Percentiles rank a stretch among this genome's conserved stretches.
phyloP scores from a whole-genome alignment of 2,329 filamentous ascomycete species.

The Ophiocordyceps sinensis region DNA sequence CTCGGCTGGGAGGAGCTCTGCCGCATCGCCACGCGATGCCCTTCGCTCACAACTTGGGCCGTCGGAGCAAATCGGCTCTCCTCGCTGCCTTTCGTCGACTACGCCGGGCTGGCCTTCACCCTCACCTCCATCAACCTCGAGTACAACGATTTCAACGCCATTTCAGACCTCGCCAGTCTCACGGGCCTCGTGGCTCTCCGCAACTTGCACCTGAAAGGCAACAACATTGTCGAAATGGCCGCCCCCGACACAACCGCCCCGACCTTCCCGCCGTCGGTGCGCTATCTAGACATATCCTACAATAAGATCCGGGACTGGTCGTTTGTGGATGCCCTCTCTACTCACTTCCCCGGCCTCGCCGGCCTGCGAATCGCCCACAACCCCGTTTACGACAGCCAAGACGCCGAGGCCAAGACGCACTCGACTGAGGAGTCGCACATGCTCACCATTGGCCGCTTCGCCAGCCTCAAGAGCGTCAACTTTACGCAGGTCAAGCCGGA shows the following conservation, averaged over 20 bases:
- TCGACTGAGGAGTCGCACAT: slow-evolving; percentile 74
- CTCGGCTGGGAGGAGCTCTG: slow-evolving; percentile 52
- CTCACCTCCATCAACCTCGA: slow-evolving; percentile 55
- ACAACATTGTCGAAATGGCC: slow-evolving; percentile 42
- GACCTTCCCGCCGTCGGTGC: slow-evolving; percentile 37
- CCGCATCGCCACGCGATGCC: slow-evolving; percentile 37
- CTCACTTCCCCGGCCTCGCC: slow-evolving; percentile 56
- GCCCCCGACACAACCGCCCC: slow-evolving; percentile 16
- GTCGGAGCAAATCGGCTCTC: slow-evolving; percentile 45
- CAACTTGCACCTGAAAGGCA: slow-evolving; percentile 60
- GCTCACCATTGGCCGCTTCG: slow-evolving; percentile 67
- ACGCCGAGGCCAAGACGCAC: slow-evolving; percentile 26
- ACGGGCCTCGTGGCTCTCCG: slow-evolving; percentile 34
- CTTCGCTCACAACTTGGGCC: slow-evolving; percentile 32
- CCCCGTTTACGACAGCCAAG: slow-evolving; percentile 54
- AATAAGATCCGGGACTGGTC: slow-evolving; percentile 56
- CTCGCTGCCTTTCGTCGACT: slow-evolving; percentile 27
- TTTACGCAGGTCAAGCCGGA: slow-evolving; percentile 55
- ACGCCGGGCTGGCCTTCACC: slow-evolving; percentile 27
- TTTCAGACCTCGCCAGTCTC: slow-evolving; percentile 44
- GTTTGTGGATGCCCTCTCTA: slow-evolving; percentile 56
- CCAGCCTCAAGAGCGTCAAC: slow-evolving; percentile 54
- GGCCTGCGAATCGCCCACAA: slow-evolving; percentile 75
- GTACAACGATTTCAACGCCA: slow-evolving; percentile 50
- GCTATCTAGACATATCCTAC: slow-evolving; percentile 59